Base-by-base conservation (phyloP, 2,329 filamentous ascomycete species). In the Penicillium sp. region DNA sequence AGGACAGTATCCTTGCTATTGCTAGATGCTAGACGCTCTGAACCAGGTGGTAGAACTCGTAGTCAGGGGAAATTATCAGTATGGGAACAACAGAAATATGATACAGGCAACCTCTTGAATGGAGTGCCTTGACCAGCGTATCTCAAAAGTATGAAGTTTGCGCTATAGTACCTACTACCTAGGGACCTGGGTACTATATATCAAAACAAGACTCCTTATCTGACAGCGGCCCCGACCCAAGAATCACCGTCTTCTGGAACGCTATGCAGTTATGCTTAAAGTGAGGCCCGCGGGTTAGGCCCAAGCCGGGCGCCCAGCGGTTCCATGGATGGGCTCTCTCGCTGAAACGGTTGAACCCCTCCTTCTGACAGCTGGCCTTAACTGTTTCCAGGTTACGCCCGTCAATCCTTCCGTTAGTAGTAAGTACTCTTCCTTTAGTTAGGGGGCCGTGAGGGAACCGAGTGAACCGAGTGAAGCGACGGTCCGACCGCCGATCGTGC, bases 261-360 rank as follows among this genome's bases (percentile, higher is more conserved):
- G 65, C 65, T 64, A 66, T 59, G 47, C 54, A 47, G 47, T 68
- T 68, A 68, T 66, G 65, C 66, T 66, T 68, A 68, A 68, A 60
- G 60, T 27, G 36, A 40, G 37, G 50, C 50, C 50, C 57, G 55
- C 54, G 58, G 55, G 56, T 64, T 58, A 41, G 59, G 53, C 36
- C 37, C 37, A 18, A 52, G 39, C 35, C 22, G 18, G 49, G 36
- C 49, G 22, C 18, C 27, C 18, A 31, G 31, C 31, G 31, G 51
- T 54, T 67, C 64, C 64, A 64, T 61, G 65, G 60, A 62, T 66
- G 49, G 44, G 35, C 24, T 16, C 22, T 16, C 3, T 52, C 16
- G 10, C 27, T 46, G 49, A 27, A 39, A 13, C 41, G 24, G n/a
- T 18, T 19, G n/a, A 14, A 27, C 35, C 44, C 31, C 41, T 33